These are phyloP conservation scores for Teratosphaeriaceae sp. DNA, from an alignment of 2,329 filamentous ascomycete genomes.

Conservation along the genomic window DNA sequence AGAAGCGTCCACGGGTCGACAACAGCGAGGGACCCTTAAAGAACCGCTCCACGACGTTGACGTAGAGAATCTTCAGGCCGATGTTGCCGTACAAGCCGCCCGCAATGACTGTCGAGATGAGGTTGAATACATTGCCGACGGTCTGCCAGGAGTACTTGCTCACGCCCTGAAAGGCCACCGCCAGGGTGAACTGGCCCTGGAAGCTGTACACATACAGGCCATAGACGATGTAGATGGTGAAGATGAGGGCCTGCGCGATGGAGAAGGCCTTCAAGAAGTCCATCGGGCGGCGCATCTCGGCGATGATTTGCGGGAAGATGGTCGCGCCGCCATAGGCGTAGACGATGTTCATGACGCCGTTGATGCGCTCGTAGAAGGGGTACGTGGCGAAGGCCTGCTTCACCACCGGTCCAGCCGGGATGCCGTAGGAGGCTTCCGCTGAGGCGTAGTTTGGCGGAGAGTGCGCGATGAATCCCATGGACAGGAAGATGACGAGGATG, in stretches of 20 bases:
- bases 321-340: constrained; percentile 48
- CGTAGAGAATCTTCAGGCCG: constrained; percentile 10
- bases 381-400: constrained; percentile 9
- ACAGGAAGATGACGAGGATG: constrained; percentile 43
- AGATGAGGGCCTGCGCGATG: constrained; percentile 43
- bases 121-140: constrained; percentile 35
- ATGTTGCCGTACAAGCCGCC: constrained; percentile 29
- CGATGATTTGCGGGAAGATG: constrained; percentile 53
- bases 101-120: constrained; percentile 34
- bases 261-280: constrained; percentile 97
- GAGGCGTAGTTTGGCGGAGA: constrained; percentile 43
- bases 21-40: constrained; percentile 6
- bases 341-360: constrained; percentile 17
- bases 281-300: constrained; percentile 83
- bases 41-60: constrained; percentile 6
- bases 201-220: constrained; percentile 43
- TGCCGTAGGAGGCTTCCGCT: constrained; percentile 10
- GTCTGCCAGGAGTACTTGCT: constrained; percentile 34
- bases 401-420: constrained; percentile 11
- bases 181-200: constrained; percentile 43
- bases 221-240: constrained; percentile 42
- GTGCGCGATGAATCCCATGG: constrained; percentile 47
- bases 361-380: constrained; percentile 13
- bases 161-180: constrained; percentile 37
- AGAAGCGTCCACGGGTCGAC: constrained; percentile 2